A percentile compares a stretch with the other conserved stretches of the same genome.
Conservation (phyloP, 2,329 filamentous ascomycete genomes). For the Ophiosphaerella korrae region DNA sequence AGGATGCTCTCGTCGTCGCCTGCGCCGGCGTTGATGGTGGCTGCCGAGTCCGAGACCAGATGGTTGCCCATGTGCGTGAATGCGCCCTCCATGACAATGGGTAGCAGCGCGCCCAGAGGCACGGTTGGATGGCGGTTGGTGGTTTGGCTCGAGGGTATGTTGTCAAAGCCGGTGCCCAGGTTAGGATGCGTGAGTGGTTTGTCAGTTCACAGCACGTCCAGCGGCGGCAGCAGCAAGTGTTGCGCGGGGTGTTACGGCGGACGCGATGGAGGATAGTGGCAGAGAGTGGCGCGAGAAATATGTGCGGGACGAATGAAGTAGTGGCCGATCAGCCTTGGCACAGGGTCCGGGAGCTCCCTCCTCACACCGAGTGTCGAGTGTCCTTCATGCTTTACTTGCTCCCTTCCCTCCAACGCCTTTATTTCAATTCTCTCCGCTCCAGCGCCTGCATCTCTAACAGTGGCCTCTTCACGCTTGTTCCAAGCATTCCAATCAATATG, state of each 20-base stretch:
- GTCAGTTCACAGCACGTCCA: conserved; percentile 36
- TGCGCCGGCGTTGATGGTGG: conserved; percentile 86
- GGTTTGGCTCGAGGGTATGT: too few species aligned
- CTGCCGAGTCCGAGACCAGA: conserved; percentile 80
- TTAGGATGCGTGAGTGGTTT: not conserved
- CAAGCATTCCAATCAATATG: too few species aligned
- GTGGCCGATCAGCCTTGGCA: not conserved
- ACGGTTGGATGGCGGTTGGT: conserved; percentile 6
- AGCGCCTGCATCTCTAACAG: too few species aligned
- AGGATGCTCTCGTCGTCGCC: conserved; percentile 86
- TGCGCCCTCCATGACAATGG: conserved; percentile 73
- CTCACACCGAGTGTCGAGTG: not conserved
- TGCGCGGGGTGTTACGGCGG: conserved; percentile 17
- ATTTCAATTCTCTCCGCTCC: not conserved
- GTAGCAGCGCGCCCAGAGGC: conserved; percentile 3
- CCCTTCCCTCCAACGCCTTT: not conserved
- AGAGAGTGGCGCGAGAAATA: conserved; percentile 26
- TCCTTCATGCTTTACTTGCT: too few species aligned
- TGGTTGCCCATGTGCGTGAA: conserved; percentile 89
- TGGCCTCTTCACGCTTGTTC: too few species aligned
- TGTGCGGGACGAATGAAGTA: not conserved
- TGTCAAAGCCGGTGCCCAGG: conserved; percentile 3
- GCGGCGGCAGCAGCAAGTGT: not conserved
- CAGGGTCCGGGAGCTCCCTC: not conserved
- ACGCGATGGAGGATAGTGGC: conserved; percentile 22